Evolutionary conservation across 306 rosid genomes (phyloP).

Genomic region (Rosa persica): DNA sequence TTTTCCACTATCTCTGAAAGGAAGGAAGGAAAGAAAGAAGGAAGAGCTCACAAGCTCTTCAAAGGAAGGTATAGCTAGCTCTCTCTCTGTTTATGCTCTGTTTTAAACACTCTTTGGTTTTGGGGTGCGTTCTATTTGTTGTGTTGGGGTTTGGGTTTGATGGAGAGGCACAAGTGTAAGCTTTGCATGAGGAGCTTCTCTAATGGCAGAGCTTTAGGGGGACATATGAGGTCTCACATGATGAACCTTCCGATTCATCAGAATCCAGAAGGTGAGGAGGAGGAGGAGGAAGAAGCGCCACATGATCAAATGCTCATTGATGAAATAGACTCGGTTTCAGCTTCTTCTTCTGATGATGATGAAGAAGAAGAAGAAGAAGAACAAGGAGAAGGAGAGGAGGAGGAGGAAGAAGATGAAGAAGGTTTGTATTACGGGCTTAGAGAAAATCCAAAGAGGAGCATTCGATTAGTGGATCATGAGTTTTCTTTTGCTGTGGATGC

Average conservation of each 20-base stretch:
- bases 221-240: slow-evolving; percentile 99
- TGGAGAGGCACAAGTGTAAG: slow-evolving; percentile 89
- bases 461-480: slow-evolving; percentile 68
- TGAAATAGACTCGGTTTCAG: slow-evolving; percentile 54
- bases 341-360: slow-evolving; percentile 33
- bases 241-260: slow-evolving; percentile 64
- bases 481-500: slow-evolving; percentile 52
- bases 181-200: slow-evolving; percentile 69
- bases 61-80: slow-evolving; percentile 15
- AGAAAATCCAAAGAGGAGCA: slow-evolving; percentile 72
- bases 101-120: slow-evolving; percentile 3
- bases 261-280: slow-evolving; percentile 24
- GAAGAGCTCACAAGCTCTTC: slow-evolving; percentile 4
- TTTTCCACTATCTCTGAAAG: slow-evolving; percentile 37
- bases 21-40: slow-evolving; percentile 13
- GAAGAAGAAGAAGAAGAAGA: slow-evolving; percentile 24
- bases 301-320: slow-evolving; percentile 32
- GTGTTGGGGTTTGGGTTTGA: slow-evolving; percentile 9
- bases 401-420: slow-evolving; percentile 33
- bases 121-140: not conserved
- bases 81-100: slow-evolving; percentile 19
- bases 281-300: not conserved
- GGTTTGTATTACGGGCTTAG: slow-evolving; percentile 45
- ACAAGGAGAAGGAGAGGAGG: not conserved
- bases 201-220: slow-evolving; percentile 92